Evolutionary conservation across 495 filamentous ascomycete genomes (phyloP), one percentile per base, ranked within the genome.

Genomic region (Sphaerosporella brunnea): DNA sequence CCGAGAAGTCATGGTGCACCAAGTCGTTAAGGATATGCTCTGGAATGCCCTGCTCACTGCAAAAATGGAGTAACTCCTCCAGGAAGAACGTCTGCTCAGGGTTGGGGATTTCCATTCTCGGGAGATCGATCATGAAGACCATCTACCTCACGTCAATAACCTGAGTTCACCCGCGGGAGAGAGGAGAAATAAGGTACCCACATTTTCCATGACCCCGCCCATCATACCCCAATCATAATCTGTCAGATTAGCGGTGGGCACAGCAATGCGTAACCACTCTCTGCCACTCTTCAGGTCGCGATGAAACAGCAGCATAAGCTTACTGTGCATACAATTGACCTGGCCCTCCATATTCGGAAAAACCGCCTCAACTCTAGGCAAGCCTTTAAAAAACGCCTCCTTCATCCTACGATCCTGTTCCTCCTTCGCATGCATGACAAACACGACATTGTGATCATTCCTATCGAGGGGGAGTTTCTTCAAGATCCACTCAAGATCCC

Each of bases 401-500:
- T 43, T 55, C 3, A 23, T 37, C 15, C 24, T 20, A 25, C 46
- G 54, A 24, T 62, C 58, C 18, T 36, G 54, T 19, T 65, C 52
- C 4, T 53, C 67, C 49, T 80, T 79, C 7, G 74, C 79, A 49
- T 80, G 76, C 69, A 85, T 75, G 1, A 85, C 66, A 34, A 82
- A 64, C 15, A 81, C 55, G n/a, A 82, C 67, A 18, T 73, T 72
- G 0, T 78, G 78, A 4, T 51, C 64, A 4, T 11, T 19, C 7
- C 52, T 24, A 15, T 41, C 20, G 0, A 61, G 54, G 24, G 78
- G 64, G 5, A 84, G 49, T 55, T 85, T 85, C 0, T 56, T 59
- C 9, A 77, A 68, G 2, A 85, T 48, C 82, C 82, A 87, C 8
- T 77, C 69, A 15, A 77, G 70, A 54, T 95, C 82, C 78, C 84